Evolutionary conservation across 345 rosid genomes (phyloP).

Genomic region (Sisymbrium irio): DNA sequence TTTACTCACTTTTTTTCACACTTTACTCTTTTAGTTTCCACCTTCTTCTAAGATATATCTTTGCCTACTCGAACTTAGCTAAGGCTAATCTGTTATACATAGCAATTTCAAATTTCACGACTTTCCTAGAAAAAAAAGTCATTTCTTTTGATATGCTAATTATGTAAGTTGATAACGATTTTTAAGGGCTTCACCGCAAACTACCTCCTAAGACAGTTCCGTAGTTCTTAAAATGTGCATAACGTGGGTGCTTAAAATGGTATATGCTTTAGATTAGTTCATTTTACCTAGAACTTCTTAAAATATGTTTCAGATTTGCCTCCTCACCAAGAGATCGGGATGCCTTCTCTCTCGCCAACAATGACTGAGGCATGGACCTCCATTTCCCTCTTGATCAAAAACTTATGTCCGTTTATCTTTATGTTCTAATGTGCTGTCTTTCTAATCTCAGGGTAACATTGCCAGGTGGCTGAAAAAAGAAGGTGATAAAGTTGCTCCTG

Average conservation of each 20-base stretch:
- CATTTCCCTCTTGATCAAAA: slow-evolving; percentile 3
- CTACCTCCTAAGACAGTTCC: neutral
- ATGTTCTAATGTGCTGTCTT: slow-evolving; percentile 19
- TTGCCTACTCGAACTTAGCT: neutral
- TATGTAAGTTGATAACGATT: neutral
- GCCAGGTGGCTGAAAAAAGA: slow-evolving; percentile 98
- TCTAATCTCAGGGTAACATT: slow-evolving; percentile 76
- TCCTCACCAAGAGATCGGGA: slow-evolving; percentile 93
- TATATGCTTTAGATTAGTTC: neutral
- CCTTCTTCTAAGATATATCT: neutral
- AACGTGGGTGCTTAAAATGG: neutral
- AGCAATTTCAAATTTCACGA: neutral
- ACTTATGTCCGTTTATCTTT: neutral
- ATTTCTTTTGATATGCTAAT: neutral
- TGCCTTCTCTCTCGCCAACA: slow-evolving; percentile 99
- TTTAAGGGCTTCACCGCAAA: slow-evolving; percentile 1
- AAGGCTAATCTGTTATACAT: neutral
- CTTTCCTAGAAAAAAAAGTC: neutral
- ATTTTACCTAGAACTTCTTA: neutral
- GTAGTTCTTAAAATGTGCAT: neutral
- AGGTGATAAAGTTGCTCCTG: slow-evolving; percentile 86
- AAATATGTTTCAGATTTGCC: slow-evolving; percentile 72
- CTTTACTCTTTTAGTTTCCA: slow-evolving; percentile 7
- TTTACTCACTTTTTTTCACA: neutral
- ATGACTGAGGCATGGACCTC: slow-evolving; percentile 81